Evolutionary conservation across 352 stramenopile genomes (phyloP), one percentile per base, ranked within the genome.

Genomic region (Thalassiosira ordinaria): DNA sequence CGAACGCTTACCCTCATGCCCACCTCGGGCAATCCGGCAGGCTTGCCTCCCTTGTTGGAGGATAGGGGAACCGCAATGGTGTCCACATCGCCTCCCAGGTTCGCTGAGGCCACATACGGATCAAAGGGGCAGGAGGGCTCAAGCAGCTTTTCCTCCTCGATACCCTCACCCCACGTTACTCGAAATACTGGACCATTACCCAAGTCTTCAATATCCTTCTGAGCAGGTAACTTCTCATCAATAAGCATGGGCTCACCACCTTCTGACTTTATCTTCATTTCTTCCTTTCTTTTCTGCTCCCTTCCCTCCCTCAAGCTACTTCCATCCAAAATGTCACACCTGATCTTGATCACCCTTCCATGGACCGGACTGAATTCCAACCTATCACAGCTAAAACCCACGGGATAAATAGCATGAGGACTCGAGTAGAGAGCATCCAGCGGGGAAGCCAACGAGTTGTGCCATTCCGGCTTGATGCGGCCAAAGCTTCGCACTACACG

Each of bases 361-460:
- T 95, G 90, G 1, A 90, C 68, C 1, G 90, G 90, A 47, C 80
- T 90, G 57, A 91, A 93, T 44, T 93, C 89, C 52, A 86, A 89
- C 49, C 88, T 64, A 85, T 95, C 90, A 57, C 85, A 93, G n/a
- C 82, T 92, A 61, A 92, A 95, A 53, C 90, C 90, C 14, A 93
- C 74, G n/a, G 90, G 87, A 59, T 88, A 91, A 27, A 95, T 78
- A 6, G 86, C 67, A 39, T 67, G 78, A 1, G 82, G 63, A 56
- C 71, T 89, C 7, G 78, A 89, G 74, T 89, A 94, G 5, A 75
- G 14, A 1, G 56, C 65, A 16, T 88, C 59, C n/a, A 79, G 46
- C 11, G 70, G 20, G 14, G 31, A 20, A 29, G 75, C 39, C 20
- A 41, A 16, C n/a, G n/a, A n/a, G 47, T 71, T 44, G 27, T 61